Evolutionary conservation across 768 basidiomycete genomes (phyloP).

Genomic region (Auriscalpium orientale): DNA sequence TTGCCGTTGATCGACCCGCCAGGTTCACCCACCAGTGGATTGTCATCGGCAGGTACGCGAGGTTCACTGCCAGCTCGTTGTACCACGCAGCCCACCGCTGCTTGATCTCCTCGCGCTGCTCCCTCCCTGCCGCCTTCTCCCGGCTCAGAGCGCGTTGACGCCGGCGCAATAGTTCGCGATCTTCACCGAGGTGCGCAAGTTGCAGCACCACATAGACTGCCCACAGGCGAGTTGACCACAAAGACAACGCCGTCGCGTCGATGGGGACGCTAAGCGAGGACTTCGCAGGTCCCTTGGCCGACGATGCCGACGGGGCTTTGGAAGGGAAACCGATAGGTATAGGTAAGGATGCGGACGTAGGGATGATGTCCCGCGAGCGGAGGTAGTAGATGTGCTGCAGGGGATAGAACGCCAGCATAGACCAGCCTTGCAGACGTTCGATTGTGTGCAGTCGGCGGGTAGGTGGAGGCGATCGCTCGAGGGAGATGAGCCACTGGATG

Average conservation of each 20-base stretch:
- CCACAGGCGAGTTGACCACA: slow-evolving; percentile 83
- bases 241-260: slow-evolving; percentile 38
- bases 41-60: slow-evolving; percentile 74
- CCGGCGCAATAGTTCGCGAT: slow-evolving; percentile 48
- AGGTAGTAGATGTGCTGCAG: slow-evolving; percentile 73
- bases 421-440: slow-evolving; percentile 71
- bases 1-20: too few relatives aligned
- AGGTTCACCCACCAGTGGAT: slow-evolving; percentile 80
- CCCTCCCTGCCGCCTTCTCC: slow-evolving; percentile 43
- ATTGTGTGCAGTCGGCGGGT: slow-evolving; percentile 66
- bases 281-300: slow-evolving; percentile 12
- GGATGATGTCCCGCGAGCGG: slow-evolving; percentile 51
- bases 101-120: slow-evolving; percentile 51
- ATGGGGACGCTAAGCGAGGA: slow-evolving; percentile 30
- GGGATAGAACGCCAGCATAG: slow-evolving; percentile 76
- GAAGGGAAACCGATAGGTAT: slow-evolving; percentile 21
- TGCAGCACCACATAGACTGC: slow-evolving; percentile 71
- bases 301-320: slow-evolving; percentile 25
- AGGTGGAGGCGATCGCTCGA: slow-evolving; percentile 65
- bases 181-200: slow-evolving; percentile 64
- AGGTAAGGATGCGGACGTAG: slow-evolving; percentile 35
- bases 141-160: slow-evolving; percentile 43
- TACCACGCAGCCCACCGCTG: slow-evolving; percentile 61
- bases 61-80: slow-evolving; percentile 65
- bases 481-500: slow-evolving; percentile 68